Evolutionary conservation across 2,329 filamentous ascomycete species (phyloP), one percentile per base, ranked within the genome.

Genomic region (Monilinia polystroma): DNA sequence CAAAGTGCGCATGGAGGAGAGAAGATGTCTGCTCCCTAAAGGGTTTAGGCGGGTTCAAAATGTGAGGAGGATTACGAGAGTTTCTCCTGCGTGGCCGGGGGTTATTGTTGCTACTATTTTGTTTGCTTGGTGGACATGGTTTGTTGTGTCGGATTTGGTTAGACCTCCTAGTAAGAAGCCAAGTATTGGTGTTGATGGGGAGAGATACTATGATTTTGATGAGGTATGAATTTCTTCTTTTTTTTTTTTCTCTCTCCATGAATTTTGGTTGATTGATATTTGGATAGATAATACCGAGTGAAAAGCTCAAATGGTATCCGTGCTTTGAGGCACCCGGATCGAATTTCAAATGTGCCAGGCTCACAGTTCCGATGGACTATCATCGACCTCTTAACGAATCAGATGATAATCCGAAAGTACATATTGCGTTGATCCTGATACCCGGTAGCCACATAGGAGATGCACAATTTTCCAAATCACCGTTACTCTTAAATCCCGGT

Each of bases 311-410:
- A 68, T 83, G 81, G 80, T 76, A 80, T 59, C 77, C 78, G 58
- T 83, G 81, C 71, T 78, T 77, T 68, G 68, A 69, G 23, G 32
- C 20, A 5, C 54, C 14, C 29, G 32, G 23, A 32, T 53, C 55
- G 11, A 32, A 3, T 7, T 76, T 78, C 64, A 73, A 76, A 67
- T 83, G 81, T 71, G 79, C 81, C 54, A 77, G 80, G 29, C 76
- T 83, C 12, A 81, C 80, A 10, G 78, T 83, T 4, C 79, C 81
- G 12, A 80, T 83, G 77, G 81, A 82, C 70, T 82, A 82, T 68
- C 72, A 77, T 67, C 77, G 79, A 18, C 79, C 80, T 11, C 67
- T 81, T 54, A 77, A 79, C 67, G 73, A 66, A 35, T 75, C 73
- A 41, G 56, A 69, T 43, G 60, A 70, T 29, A 72, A 73, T 26